Percentiles rank a stretch among this genome's conserved stretches.
Conservation (phyloP, 768 basidiomycete species). For the Tulasnella sp. region DNA sequence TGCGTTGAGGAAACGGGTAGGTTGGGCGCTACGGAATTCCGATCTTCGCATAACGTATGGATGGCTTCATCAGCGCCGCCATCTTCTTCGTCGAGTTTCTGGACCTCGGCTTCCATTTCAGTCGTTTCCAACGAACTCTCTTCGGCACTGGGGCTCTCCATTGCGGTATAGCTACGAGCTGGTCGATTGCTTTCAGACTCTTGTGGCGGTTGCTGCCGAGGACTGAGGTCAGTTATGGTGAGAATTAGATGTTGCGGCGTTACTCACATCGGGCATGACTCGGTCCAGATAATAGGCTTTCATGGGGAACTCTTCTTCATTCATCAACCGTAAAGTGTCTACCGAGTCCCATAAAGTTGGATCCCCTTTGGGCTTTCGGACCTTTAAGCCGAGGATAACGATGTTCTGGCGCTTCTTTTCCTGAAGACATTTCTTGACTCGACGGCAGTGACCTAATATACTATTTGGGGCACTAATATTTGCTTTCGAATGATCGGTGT, state of each 20-base stretch:
- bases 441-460: not conserved
- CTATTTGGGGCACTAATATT: not conserved
- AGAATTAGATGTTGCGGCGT: not conserved
- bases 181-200: not conserved
- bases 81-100: not conserved
- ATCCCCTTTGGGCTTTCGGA: not conserved
- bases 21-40: not conserved
- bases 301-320: not conserved
- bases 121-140: too few species aligned
- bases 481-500: not conserved
- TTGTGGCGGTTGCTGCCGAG: not conserved
- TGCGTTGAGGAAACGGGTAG: too few species aligned
- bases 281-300: not conserved
- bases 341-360: not conserved
- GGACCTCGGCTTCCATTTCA: not conserved
- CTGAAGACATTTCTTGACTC: not conserved
- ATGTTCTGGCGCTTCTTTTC: not conserved
- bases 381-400: not conserved
- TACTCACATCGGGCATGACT: not conserved
- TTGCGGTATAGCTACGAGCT: not conserved
- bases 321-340: not conserved
- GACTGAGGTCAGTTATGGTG: not conserved
- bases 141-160: not conserved
- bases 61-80: not conserved
- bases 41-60: not conserved